A percentile compares a stretch with the other conserved stretches of the same genome.
Evolutionary conservation across 176 grass and related monocot species (phyloP).

Genomic region (Puccinellia tenuiflora): DNA sequence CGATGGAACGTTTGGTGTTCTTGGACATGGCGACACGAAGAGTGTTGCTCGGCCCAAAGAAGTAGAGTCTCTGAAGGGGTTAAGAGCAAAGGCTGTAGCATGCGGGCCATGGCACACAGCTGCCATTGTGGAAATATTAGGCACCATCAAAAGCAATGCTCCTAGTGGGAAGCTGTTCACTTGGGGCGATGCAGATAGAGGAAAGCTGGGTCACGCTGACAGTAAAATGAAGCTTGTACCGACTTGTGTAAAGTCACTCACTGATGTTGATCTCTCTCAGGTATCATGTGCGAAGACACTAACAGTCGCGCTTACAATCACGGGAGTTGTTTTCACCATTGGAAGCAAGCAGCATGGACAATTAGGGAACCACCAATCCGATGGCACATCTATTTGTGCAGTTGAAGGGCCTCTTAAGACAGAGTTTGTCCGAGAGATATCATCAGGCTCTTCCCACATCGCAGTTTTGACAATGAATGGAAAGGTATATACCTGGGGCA

Average conservation of each 20-base stretch:
- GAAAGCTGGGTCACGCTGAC: slow-evolving; percentile 75
- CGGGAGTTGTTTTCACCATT: slow-evolving; percentile 80
- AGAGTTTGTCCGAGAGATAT: slow-evolving; percentile 87
- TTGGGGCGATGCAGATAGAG: slow-evolving; percentile 80
- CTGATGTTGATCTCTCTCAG: slow-evolving; percentile 81
- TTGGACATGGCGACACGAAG: slow-evolving; percentile 72
- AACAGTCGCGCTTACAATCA: slow-evolving; percentile 68
- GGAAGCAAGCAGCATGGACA: slow-evolving; percentile 60
- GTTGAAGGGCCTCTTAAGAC: slow-evolving; percentile 86
- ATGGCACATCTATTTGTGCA: slow-evolving; percentile 51
- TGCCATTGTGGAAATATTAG: slow-evolving; percentile 75
- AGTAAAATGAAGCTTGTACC: slow-evolving; percentile 62
- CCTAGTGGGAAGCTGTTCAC: slow-evolving; percentile 86
- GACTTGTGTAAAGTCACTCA: slow-evolving; percentile 59
- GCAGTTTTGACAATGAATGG: slow-evolving; percentile 68
- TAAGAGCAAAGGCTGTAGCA: slow-evolving; percentile 66
- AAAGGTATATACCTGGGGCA: slow-evolving; percentile 91
- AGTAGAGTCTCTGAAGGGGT: slow-evolving; percentile 79
- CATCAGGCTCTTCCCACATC: slow-evolving; percentile 64
- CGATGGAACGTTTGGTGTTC: slow-evolving; percentile 88
- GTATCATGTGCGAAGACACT: slow-evolving; percentile 65
- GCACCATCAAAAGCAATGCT: slow-evolving; percentile 60
- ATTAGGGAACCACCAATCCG: slow-evolving; percentile 45
- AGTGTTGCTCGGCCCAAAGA: slow-evolving; percentile 63
- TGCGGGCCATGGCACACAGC: slow-evolving; percentile 97